Base-by-base conservation (phyloP, 768 basidiomycete species). In the Ramaria rubella region DNA sequence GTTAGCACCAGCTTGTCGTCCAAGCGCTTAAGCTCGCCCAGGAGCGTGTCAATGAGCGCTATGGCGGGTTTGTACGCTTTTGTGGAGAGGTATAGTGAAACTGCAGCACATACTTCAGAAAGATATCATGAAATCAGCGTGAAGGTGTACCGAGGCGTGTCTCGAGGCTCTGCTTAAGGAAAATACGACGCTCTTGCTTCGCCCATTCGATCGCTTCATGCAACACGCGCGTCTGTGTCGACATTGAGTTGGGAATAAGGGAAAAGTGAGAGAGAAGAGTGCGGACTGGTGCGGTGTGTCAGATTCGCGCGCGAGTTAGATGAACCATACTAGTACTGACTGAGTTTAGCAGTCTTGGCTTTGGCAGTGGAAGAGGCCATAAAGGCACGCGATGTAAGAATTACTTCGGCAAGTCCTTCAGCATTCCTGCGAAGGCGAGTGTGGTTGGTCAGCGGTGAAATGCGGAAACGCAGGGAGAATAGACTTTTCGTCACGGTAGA, bases 1-100 rank as follows among this genome's bases (percentile, higher is more conserved):
- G 94, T 97, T 29, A 99, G 78, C 59, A 98, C 90, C 81, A 95
- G 87, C 77, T 98, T 98, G 73, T 98, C 96, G 69, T 99, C 95
- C 26, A 99, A 75, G 24, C 86, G 81, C 71, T 90, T 93, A 19
- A 99, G 81, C 70, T 98, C 96, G 1, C 86, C 86, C 31, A 98
- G 77, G n/a, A 99, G 81, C 0, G 77, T 75, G 59, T 94, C 93
- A 60, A 97, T 94, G 49, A 92, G 79, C 0, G 79, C 64, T 14
- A 97, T 77, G 0, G 95, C 93, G 0, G 82, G 78, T 63, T 87
- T 85, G 75, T 82, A 90, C 63, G 88, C 82, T 24, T 79, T 75
- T 0, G 83, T 76, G 58, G 60, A 63, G 42, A 58, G 55, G 58
- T 55, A 42, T 51, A 40, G 58, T 59, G 48, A 57, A 49, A 17